phyloP scores from a whole-genome alignment of 257 asterid species.

The Ajuga chamaepitys region DNA sequence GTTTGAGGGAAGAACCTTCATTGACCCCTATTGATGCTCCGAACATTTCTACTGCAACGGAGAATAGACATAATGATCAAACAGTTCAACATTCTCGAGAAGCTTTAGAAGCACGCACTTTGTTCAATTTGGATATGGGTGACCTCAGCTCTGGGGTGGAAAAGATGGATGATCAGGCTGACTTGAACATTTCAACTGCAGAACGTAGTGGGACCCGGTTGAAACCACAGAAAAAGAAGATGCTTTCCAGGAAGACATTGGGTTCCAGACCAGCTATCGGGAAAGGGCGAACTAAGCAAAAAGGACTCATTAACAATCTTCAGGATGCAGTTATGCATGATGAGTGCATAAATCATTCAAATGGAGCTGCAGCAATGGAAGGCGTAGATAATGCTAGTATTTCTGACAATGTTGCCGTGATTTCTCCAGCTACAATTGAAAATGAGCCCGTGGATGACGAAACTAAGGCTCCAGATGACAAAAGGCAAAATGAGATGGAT shows the following conservation, averaged over 20 bases:
- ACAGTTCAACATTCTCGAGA: slow-evolving; percentile 17
- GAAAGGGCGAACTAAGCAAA: slow-evolving; percentile 32
- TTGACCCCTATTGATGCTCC: slow-evolving; percentile 20
- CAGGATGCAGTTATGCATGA: slow-evolving; percentile 20
- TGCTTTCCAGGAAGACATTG: slow-evolving; percentile 41
- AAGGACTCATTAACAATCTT: slow-evolving; percentile 7
- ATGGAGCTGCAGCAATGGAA: slow-evolving; percentile 19
- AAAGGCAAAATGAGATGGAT: slow-evolving; percentile 16
- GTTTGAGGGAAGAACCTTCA: slow-evolving; percentile 21
- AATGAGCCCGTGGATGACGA: slow-evolving; percentile 27
- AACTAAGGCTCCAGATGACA: slow-evolving; percentile 37
- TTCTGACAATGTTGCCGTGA: slow-evolving; percentile 20
- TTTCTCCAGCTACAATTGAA: slow-evolving; percentile 16
- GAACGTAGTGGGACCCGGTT: slow-evolving; percentile 20
- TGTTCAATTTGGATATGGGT: slow-evolving; percentile 11
- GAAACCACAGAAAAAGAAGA: slow-evolving; percentile 36
- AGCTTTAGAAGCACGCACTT: slow-evolving; percentile 22
- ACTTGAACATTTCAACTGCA: slow-evolving; percentile 20
- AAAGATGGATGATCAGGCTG: slow-evolving; percentile 18
- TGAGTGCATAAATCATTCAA: slow-evolving; percentile 14
- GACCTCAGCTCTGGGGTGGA: slow-evolving; percentile 13
- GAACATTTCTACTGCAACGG: slow-evolving; percentile 9
- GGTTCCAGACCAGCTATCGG: slow-evolving; percentile 38
- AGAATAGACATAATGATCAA: slow-evolving; percentile 23
- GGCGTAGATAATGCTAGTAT: slow-evolving; percentile 8